phyloP scores from a whole-genome alignment of 306 rosid genomes.

The Quercus aquifolioides region DNA sequence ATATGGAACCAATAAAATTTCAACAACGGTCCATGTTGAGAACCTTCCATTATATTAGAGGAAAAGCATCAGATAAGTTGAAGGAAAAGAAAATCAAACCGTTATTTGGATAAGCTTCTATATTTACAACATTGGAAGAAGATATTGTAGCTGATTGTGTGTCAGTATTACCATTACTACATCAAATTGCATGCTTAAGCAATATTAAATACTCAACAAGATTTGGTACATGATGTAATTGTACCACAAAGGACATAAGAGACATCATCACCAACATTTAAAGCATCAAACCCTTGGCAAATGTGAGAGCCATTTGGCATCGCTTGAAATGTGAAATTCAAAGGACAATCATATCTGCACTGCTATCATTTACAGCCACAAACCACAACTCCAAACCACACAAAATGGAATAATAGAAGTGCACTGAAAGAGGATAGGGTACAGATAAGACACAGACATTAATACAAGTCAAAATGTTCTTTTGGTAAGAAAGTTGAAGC shows the following conservation, averaged over 20 bases:
- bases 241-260: neutral
- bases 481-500: neutral
- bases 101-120: neutral
- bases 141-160: neutral
- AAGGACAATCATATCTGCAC: neutral
- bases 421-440: neutral
- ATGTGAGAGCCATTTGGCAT: neutral
- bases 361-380: neutral
- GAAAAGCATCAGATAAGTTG: neutral
- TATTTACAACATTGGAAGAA: neutral
- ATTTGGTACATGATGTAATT: neutral
- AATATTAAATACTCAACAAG: neutral
- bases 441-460: neutral
- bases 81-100: neutral
- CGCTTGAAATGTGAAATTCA: neutral
- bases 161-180: neutral
- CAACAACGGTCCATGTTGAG: neutral
- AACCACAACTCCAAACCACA: neutral
- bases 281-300: neutral
- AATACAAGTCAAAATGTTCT: neutral
- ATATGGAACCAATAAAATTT: neutral
- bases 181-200: neutral
- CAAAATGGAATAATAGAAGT: neutral
- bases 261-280: neutral
- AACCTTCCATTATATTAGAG: neutral